Conservation (phyloP, 2,329 filamentous ascomycete species). For the Aureobasidium zeae region DNA sequence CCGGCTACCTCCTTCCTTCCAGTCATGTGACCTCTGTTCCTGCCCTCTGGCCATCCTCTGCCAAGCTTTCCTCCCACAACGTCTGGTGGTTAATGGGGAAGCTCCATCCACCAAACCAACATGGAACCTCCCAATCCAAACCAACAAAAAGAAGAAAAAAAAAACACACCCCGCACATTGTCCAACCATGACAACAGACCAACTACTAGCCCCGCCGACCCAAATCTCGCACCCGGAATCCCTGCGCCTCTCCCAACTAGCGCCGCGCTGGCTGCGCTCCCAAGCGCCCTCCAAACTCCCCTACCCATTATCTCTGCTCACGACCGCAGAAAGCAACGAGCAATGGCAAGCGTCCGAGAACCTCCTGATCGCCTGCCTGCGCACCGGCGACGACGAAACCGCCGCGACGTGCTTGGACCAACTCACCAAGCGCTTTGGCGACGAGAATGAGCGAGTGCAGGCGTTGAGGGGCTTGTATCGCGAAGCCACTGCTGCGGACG, state of each 20-base stretch:
- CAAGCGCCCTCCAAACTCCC: slow-evolving; percentile 31
- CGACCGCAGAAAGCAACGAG: slow-evolving; percentile 59
- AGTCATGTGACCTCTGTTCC: too few relatives aligned
- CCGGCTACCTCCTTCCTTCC: too few relatives aligned
- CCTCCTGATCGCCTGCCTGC: slow-evolving; percentile 71
- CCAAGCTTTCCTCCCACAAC: too few relatives aligned
- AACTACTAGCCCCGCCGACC: slow-evolving; percentile 34
- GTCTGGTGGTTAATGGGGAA: too few relatives aligned
- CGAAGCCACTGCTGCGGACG: slow-evolving; percentile 66
- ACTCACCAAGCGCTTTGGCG: slow-evolving; percentile 71
- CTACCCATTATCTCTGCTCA: slow-evolving; percentile 44
- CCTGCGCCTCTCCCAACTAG: slow-evolving; percentile 41
- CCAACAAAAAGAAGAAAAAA: background rate
- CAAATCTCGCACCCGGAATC: slow-evolving; percentile 32
- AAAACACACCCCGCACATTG: background rate
- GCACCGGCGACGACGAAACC: slow-evolving; percentile 70
- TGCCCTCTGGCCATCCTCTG: too few relatives aligned
- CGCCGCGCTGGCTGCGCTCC: slow-evolving; percentile 31
- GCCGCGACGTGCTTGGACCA: slow-evolving; percentile 67
- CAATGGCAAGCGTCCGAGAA: slow-evolving; percentile 83
- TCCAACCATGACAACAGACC: slow-evolving; percentile 22
- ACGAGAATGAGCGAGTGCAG: slow-evolving; percentile 75
- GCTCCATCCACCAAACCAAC: slow-evolving; percentile 2
- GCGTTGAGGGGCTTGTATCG: slow-evolving; percentile 73
- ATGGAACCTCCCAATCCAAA: too few relatives aligned